phyloP scores from a whole-genome alignment of 345 rosid genomes.

The Garcia nutans region DNA sequence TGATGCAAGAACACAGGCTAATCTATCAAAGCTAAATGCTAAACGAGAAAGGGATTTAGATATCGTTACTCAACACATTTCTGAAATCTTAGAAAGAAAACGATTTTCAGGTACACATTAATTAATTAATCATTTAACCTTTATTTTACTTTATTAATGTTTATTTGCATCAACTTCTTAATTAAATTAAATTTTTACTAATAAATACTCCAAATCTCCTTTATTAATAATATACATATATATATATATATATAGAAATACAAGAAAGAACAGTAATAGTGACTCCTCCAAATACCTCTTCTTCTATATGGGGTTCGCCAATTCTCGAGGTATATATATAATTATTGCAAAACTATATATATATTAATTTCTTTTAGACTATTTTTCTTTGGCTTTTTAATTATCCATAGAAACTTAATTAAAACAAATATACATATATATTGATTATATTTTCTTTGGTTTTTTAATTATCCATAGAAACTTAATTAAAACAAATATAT shows the following conservation, averaged over 20 bases:
- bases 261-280: slow-evolving; percentile 16
- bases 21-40: slow-evolving; percentile 50
- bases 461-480: too few relatives aligned
- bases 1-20: slow-evolving; percentile 59
- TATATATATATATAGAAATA: slow-evolving; percentile 21
- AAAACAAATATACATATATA: too few relatives aligned
- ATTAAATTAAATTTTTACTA: too few relatives aligned
- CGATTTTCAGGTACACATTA: slow-evolving; percentile 31
- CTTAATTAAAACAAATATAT: too few relatives aligned
- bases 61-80: slow-evolving; percentile 36
- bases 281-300: slow-evolving; percentile 20
- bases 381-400: too few relatives aligned
- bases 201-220: too few relatives aligned
- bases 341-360: too few relatives aligned
- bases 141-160: not conserved
- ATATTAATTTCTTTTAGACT: too few relatives aligned
- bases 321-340: slow-evolving; percentile 40
- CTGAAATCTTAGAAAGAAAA: slow-evolving; percentile 41
- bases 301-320: slow-evolving; percentile 49
- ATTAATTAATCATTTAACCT: not conserved
- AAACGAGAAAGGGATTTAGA: slow-evolving; percentile 34
- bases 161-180: too few relatives aligned
- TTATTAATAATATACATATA: too few relatives aligned
- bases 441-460: too few relatives aligned
- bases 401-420: too few relatives aligned